Conservation (phyloP, 495 filamentous ascomycete species). For the Thozetella sp. region DNA sequence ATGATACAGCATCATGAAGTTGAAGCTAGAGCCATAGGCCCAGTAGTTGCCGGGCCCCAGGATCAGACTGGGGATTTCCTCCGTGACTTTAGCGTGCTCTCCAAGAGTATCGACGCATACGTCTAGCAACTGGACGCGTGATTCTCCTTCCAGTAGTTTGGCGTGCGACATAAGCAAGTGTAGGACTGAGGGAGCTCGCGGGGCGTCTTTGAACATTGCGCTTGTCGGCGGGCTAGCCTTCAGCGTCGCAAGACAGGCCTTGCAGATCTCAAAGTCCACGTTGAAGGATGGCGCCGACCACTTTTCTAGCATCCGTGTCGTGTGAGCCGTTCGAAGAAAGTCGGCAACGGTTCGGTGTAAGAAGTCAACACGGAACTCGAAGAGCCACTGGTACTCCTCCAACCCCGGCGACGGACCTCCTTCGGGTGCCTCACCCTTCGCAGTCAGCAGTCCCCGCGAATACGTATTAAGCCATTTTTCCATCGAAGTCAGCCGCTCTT, state of each 20-base stretch:
- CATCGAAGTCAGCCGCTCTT: background rate
- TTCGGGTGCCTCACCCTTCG: background rate
- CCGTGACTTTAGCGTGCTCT: background rate
- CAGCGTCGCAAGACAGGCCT: background rate
- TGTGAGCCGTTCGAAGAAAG: background rate
- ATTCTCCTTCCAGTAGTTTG: background rate
- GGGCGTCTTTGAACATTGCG: background rate
- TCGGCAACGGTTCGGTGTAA: background rate
- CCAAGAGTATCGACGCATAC: background rate
- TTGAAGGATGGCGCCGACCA: background rate
- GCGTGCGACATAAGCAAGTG: background rate
- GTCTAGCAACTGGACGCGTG: background rate
- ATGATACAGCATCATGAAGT: background rate
- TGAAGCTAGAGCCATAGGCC: background rate
- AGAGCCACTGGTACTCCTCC: background rate
- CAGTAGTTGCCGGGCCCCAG: background rate
- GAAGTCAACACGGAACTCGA: background rate
- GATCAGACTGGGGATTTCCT: background rate
- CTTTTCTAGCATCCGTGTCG: background rate
- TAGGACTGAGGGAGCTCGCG: background rate
- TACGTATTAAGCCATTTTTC: background rate
- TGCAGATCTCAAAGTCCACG: background rate
- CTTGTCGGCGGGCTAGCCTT: background rate
- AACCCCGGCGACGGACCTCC: background rate
- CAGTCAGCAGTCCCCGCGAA: background rate